Evolutionary conservation across 1,284 basidiomycete species (phyloP).

Genomic region (Boletus mariae): DNA sequence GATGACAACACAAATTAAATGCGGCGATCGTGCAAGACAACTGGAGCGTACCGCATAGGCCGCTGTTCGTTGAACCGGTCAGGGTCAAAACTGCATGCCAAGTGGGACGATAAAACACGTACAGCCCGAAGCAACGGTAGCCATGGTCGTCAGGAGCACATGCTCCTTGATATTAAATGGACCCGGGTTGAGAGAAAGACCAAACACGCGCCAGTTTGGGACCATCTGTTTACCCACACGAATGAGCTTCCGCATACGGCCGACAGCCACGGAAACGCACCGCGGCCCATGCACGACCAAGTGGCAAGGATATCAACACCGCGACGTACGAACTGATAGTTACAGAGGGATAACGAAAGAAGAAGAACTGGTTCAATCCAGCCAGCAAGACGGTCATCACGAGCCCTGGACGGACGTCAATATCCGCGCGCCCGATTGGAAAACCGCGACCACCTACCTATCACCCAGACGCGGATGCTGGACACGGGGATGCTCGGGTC

Average conservation of each 20-base stretch:
- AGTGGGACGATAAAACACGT: conserved; percentile 7
- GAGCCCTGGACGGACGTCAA: conserved; percentile 23
- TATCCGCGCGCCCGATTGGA: neutral
- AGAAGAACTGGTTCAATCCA: conserved; percentile 65
- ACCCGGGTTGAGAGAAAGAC: conserved; percentile 61
- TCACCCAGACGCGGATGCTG: conserved; percentile 64
- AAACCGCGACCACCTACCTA: conserved; percentile 39
- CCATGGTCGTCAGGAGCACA: conserved; percentile 74
- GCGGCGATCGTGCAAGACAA: neutral
- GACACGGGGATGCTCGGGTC: conserved; percentile 58
- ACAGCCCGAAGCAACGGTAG: conserved; percentile 55
- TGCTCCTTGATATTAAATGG: conserved; percentile 74
- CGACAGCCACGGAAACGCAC: conserved; percentile 13
- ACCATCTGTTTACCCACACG: conserved; percentile 31
- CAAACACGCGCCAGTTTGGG: conserved; percentile 57
- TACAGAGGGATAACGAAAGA: conserved; percentile 63
- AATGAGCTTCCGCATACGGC: neutral
- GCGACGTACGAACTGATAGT: conserved; percentile 49
- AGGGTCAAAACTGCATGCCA: neutral
- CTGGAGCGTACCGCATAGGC: conserved; percentile 28
- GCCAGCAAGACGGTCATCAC: conserved; percentile 56
- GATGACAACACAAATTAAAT: neutral
- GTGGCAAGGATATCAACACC: conserved; percentile 61
- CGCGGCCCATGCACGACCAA: conserved; percentile 58
- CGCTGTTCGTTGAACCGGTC: conserved; percentile 15